Evolutionary conservation across 2,329 filamentous ascomycete genomes (phyloP), one percentile per base, ranked within the genome.

Genomic region (Cytospora chrysosperma): DNA sequence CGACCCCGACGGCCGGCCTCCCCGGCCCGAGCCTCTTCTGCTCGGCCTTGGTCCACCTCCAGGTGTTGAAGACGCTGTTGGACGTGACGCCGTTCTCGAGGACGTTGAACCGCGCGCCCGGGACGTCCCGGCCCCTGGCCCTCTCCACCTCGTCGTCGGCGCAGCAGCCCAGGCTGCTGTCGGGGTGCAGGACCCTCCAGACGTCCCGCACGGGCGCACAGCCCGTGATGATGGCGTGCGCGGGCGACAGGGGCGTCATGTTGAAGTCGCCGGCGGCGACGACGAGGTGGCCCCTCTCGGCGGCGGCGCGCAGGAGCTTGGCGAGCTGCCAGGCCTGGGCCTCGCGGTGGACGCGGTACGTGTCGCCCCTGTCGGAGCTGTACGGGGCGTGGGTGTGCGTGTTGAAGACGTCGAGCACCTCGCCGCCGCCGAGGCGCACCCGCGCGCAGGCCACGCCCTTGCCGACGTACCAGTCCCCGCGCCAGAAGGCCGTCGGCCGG

Each of bases 381-480:
- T 98, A 98, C 0, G 92, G 92, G 4, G 95, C 90, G 75, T 98
- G 95, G 3, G 81, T 88, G 82, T 96, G 94, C 21, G 95, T 98
- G 74, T 92, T 94, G 74, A 98, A 97, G 1, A 98, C 92, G 72
- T 97, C 92, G 21, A 92, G 81, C 13, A 93, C 89, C 24, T 13
- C 27, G 64, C 84, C 84, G 1, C 78, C 82, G 0, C 91, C 91
- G 68, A 90, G 88, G 4, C 90, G 82, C 69, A 98, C 89, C 67
- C 85, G 85, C 2, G 94, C 94, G 72, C 86, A 90, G 8, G 94
- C 95, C 50, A 98, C 88, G 19, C 95, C 95, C 75, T 98, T 98
- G 0, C 95, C 95, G 12, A 97, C 93, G 72, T 88, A 98, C 92
- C 94, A 98, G 75, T 98, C 94, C 13, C 95, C 95, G 65, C 94